Base-by-base conservation (phyloP, 2,329 filamentous ascomycete genomes). In the Tolypocladium sp. region DNA sequence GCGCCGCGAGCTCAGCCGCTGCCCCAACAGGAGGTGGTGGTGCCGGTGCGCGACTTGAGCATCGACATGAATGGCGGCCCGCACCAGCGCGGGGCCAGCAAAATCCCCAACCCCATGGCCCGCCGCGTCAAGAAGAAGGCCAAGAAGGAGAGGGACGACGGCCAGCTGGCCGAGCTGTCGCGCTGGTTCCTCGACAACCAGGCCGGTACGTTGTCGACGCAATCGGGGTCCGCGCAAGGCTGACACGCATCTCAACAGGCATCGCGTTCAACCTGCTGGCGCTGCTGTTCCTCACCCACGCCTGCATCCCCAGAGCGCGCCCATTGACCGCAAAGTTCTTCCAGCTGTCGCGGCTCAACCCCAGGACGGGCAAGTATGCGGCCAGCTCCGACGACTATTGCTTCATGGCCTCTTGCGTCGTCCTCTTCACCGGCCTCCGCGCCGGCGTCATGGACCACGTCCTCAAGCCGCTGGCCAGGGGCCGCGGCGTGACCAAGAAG, bases 401-500 rank as follows among this genome's bases (percentile, higher is more conserved):
- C 71, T 85, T 92, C 67, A 86, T 97, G 46, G 70, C 82, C 8
- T 88, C 89, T 69, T 93, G 87, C 78, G 83, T 95, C 65, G 80
- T 96, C 58, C 80, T 91, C 58, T 92, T 97, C 71, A 96, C 91
- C 2, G 92, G 90, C 27, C 79, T 97, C 56, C 88, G 93, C 60
- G 92, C 91, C 41, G 85, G 84, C 57, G 79, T 84, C 56, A 95
- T 97, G 84, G 91, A 96, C 70, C 92, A 96, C 76, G 68, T 94
- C 15, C 81, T 97, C 53, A 84, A 85, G 30, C 93, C 93, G 6
- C 75, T 94, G 58, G 92, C 89, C 40, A 85, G 83, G 62, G 76
- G 79, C 46, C 81, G 82, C 63, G 92, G 93, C 42, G 83, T 97
- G 66, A 80, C 82, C 65, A 89, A 87, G 69, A 80, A 78, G 70